phyloP scores from a whole-genome alignment of 2,329 filamentous ascomycete genomes.

The Trichoderma gracile region DNA sequence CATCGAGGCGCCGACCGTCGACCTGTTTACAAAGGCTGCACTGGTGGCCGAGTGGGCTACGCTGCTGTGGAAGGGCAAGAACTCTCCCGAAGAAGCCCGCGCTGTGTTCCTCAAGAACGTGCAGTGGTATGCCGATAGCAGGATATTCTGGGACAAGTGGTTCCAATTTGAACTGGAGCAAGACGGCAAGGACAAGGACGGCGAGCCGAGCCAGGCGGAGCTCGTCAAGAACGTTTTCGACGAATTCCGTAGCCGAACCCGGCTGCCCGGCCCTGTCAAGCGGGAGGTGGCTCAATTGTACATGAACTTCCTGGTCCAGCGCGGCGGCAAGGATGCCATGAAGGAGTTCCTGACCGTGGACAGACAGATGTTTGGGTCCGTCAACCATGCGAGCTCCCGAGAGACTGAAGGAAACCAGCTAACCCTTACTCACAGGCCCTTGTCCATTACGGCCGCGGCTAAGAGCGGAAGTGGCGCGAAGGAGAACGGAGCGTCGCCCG shows the following conservation, averaged over 20 bases:
- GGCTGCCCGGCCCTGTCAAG: slow-evolving; percentile 65
- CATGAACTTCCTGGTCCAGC: slow-evolving; percentile 78
- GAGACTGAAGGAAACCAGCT: slow-evolving; percentile 19
- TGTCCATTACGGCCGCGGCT: slow-evolving; percentile 29
- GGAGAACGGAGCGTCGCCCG: slow-evolving; percentile 46
- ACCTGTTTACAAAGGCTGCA: slow-evolving; percentile 79
- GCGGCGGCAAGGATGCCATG: slow-evolving; percentile 79
- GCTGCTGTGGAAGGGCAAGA: slow-evolving; percentile 84
- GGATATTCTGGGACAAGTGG: slow-evolving; percentile 87
- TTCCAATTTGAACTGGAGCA: slow-evolving; percentile 87
- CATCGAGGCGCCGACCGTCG: slow-evolving; percentile 70
- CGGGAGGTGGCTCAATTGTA: slow-evolving; percentile 77
- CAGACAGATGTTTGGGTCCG: slow-evolving; percentile 81
- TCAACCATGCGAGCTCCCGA: slow-evolving; percentile 13
- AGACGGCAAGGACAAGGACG: slow-evolving; percentile 33
- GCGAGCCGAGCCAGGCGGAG: slow-evolving; percentile 54
- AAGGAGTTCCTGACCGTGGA: slow-evolving; percentile 84
- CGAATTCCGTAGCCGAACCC: slow-evolving; percentile 71
- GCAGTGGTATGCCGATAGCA: slow-evolving; percentile 81
- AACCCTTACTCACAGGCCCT: slow-evolving; percentile 29
- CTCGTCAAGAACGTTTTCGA: slow-evolving; percentile 81
- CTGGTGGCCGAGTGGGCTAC: slow-evolving; percentile 86
- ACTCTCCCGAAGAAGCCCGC: slow-evolving; percentile 76
- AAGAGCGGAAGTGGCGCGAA: slow-evolving; percentile 37
- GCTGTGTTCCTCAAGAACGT: slow-evolving; percentile 80